These are phyloP conservation scores for Byssothecium circinans DNA, from an alignment of 2,329 filamentous ascomycete genomes.

Conservation along the genomic window DNA sequence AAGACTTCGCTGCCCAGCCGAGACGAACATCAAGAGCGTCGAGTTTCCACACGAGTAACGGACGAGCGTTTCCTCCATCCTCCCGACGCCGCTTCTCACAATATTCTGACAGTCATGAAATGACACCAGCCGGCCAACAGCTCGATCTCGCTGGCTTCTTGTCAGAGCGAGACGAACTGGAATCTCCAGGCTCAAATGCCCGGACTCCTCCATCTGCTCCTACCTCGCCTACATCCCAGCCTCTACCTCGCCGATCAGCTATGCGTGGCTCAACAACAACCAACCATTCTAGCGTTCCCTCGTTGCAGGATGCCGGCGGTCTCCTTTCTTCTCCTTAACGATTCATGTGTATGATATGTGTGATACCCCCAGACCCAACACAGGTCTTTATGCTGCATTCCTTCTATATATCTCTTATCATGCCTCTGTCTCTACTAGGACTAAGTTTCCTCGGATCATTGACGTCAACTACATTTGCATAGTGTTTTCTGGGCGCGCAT, in stretches of 20 bases:
- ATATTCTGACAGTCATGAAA: conserved; percentile 38
- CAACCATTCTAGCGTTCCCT: conserved; percentile 26
- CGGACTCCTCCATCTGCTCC: conserved; percentile 10
- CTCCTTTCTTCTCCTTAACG: conserved; percentile 36
- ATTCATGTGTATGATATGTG: conserved; percentile 16
- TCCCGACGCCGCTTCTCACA: conserved; percentile 37
- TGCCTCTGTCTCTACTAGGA: conserved; percentile 7
- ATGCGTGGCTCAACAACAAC: conserved; percentile 26
- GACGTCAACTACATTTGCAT: conserved; percentile 16
- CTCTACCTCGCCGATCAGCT: conserved; percentile 8
- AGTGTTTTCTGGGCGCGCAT: not conserved
- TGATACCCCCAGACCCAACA: conserved; percentile 37
- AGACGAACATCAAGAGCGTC: conserved; percentile 37
- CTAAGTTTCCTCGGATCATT: conserved; percentile 22
- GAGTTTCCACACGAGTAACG: conserved; percentile 22
- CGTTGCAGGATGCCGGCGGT: conserved; percentile 37
- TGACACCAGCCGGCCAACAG: conserved; percentile 23
- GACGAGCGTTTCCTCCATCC: conserved; percentile 27
- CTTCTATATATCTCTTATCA: conserved; percentile 12
- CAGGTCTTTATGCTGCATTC: conserved; percentile 25
- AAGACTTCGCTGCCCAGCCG: conserved; percentile 46
- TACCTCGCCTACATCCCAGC: conserved; percentile 12
- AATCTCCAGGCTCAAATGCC: conserved; percentile 21
- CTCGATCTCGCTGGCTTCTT: conserved; percentile 30
- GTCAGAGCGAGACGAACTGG: conserved; percentile 25